Evolutionary conservation across 768 basidiomycete genomes (phyloP).

Genomic region (Mycena epipterygia): DNA sequence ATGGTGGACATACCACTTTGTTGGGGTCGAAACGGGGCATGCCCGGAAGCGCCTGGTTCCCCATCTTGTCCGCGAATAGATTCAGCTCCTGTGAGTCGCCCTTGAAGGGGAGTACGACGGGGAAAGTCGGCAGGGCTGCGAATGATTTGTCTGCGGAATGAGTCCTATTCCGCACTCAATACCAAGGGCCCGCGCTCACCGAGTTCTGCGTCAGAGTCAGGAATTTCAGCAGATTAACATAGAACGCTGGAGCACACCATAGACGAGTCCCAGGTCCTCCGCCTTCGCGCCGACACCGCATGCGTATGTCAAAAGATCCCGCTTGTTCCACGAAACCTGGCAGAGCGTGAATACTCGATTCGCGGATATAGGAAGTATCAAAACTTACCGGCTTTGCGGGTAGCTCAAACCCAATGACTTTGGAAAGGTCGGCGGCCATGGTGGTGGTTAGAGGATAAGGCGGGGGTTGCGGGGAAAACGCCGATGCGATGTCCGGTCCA

Average conservation of each 20-base stretch:
- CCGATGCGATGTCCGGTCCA: too few species aligned
- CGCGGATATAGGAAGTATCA: neutral
- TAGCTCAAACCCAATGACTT: conserved; percentile 73
- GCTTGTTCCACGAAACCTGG: conserved; percentile 88
- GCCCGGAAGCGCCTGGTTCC: conserved; percentile 66
- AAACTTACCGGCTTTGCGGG: conserved; percentile 69
- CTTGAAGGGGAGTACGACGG: conserved; percentile 83
- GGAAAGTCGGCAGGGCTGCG: conserved; percentile 87
- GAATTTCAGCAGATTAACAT: neutral
- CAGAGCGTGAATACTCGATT: neutral
- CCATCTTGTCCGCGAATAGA: conserved; percentile 70
- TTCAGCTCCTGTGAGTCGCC: conserved; percentile 77
- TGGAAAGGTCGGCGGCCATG: conserved; percentile 72
- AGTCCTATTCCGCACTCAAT: neutral
- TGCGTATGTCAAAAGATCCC: conserved; percentile 85
- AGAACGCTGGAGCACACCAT: conserved; percentile 61
- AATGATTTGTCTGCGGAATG: conserved; percentile 71
- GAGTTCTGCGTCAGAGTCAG: conserved; percentile 56
- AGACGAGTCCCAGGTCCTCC: conserved; percentile 77
- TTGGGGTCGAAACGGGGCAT: conserved; percentile 80
- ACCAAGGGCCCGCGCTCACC: conserved; percentile 50
- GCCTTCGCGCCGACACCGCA: conserved; percentile 86
- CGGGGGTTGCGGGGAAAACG: too few species aligned
- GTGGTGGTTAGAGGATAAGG: conserved; percentile 4
- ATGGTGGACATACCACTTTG: conserved; percentile 65